Evolutionary conservation across 495 filamentous ascomycete genomes (phyloP).

Genomic region (Penicillium cinerascens): DNA sequence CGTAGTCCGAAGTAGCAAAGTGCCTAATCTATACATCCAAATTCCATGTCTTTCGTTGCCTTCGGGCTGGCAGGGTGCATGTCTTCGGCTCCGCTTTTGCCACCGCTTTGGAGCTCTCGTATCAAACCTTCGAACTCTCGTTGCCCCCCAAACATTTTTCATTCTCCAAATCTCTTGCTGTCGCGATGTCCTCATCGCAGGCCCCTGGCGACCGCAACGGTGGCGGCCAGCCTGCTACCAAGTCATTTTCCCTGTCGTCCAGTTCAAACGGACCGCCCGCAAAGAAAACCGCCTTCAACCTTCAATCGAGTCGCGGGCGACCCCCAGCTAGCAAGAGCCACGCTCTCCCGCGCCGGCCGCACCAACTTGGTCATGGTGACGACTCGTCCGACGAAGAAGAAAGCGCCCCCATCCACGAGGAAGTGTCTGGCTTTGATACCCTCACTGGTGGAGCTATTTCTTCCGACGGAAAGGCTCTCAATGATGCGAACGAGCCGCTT

Average conservation of each 20-base stretch:
- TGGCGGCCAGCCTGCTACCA: conserved; percentile 1
- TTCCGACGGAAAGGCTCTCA: conserved; percentile 28
- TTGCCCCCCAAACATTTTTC: not conserved
- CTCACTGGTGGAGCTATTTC: conserved; percentile 53
- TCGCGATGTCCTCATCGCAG: conserved; percentile 22
- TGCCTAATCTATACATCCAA: not conserved
- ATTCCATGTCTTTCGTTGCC: not conserved
- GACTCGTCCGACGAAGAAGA: conserved; percentile 52
- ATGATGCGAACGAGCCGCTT: conserved; percentile 44
- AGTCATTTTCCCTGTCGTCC: conserved; percentile 33
- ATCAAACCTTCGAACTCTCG: conserved; percentile 5
- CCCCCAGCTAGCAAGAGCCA: conserved; percentile 13
- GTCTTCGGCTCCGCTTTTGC: conserved; percentile 9
- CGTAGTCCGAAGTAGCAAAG: not conserved
- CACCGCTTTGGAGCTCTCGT: conserved; percentile 23
- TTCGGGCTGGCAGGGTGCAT: not conserved
- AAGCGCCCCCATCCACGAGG: conserved; percentile 38
- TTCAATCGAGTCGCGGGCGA: conserved; percentile 28
- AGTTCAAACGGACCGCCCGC: conserved; percentile 16
- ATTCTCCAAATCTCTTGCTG: not conserved
- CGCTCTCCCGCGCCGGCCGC: conserved; percentile 36
- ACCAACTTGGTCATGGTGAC: conserved; percentile 32
- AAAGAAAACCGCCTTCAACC: conserved; percentile 34
- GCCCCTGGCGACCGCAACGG: conserved; percentile 3
- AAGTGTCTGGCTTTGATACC: conserved; percentile 59